Base-by-base conservation (phyloP, 2,329 filamentous ascomycete genomes). In the Trichophyton simii region DNA sequence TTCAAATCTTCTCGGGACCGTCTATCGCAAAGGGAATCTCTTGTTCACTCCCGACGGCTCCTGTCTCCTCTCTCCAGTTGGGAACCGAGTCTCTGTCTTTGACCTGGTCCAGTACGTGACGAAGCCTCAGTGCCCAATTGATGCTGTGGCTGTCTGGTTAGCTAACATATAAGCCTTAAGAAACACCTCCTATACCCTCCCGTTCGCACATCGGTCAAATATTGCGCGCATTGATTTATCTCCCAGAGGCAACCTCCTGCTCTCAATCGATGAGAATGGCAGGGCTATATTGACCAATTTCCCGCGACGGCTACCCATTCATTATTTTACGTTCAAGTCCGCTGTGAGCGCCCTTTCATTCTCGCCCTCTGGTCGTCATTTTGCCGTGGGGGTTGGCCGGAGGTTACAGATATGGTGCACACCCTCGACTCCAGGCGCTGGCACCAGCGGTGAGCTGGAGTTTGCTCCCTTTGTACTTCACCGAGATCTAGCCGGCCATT, bases 1-100 rank as follows among this genome's bases (percentile, higher is more conserved):
- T 78, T 96, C 92, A 74, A 99, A 97, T 77, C 83, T 99, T 73
- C 84, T 99, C 71, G 95, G 94, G 73, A 99, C 94, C 68, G 94
- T 99, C 72, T 99, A 97, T 80, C 90, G 91, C 79, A 89, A 91
- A 83, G 94, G 95, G 77, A 99, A 97, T 75, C 83, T 99, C 71
- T 83, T 96, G 72, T 99, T 95, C 80, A 95, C 89, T 69, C 90
- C 91, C 64, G 92, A 99, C 83, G 95, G 95, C 72, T 94, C 89
- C 69, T 92, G 90, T 77, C 83, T 99, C 66, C 89, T 95, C 70
- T 99, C 94, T 52, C 95, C 94, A 6, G 94, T 99, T 60, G 94
- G 94, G 72, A 99, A 97, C 77, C 82, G 91, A 72, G 91, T 99
- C 64, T 90, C 92, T 1, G 88, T 97, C 60, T 99, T 99, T 75